Evolutionary conservation across 2,329 filamentous ascomycete species (phyloP).

Genomic region (Parafenestella ontariensis): DNA sequence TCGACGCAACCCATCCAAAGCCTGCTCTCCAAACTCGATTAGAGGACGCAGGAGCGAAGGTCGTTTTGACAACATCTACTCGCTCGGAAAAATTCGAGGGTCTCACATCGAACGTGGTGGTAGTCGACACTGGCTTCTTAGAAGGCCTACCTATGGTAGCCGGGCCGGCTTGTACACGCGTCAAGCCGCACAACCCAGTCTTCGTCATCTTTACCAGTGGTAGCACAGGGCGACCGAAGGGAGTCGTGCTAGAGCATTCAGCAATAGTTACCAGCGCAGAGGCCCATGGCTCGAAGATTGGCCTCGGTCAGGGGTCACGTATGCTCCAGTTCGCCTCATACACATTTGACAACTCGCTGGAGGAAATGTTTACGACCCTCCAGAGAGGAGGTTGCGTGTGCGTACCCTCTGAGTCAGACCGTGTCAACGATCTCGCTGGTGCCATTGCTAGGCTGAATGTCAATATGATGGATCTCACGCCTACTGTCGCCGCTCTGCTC

Average conservation of each 20-base stretch:
- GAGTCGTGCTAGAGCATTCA: conserved; percentile 42
- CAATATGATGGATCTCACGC: conserved; percentile 60
- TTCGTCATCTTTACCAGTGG: conserved; percentile 46
- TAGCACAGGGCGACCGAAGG: conserved; percentile 43
- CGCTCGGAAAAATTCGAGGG: conserved; percentile 51
- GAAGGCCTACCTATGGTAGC: conserved; percentile 36
- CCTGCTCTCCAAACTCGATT: conserved; percentile 48
- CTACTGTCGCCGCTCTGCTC: conserved; percentile 62
- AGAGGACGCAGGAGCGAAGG: conserved; percentile 48
- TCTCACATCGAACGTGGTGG: conserved; percentile 49
- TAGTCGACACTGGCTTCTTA: conserved; percentile 41
- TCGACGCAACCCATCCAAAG: conserved; percentile 48
- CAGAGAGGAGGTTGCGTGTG: conserved; percentile 59
- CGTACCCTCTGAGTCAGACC: conserved; percentile 62
- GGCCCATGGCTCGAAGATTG: conserved; percentile 38
- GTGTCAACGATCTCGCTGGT: conserved; percentile 60
- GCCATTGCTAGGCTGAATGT: conserved; percentile 43
- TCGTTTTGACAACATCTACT: conserved; percentile 50
- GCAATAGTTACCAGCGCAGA: conserved; percentile 42
- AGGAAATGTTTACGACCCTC: conserved; percentile 64
- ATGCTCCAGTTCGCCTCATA: conserved; percentile 55
- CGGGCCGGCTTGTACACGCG: conserved; percentile 24
- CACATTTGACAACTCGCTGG: conserved; percentile 63
- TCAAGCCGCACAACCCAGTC: conserved; percentile 34
- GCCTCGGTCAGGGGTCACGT: conserved; percentile 31